Evolutionary conservation across 169 alveolate species (phyloP).

Genomic region (Plasmodium billcollinsi): DNA sequence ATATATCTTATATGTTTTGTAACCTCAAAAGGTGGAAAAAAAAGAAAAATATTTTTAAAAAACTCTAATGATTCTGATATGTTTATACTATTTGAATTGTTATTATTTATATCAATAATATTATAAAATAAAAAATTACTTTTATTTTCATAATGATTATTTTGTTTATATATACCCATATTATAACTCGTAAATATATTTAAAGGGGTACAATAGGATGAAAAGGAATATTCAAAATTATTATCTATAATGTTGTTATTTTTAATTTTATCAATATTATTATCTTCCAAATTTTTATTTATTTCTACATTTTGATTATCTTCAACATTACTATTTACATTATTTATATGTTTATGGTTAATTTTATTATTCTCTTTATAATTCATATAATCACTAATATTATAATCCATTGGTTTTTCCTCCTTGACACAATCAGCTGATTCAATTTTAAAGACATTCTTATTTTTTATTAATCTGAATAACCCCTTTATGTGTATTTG

Average conservation of each 20-base stretch:
- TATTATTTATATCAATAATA: conserved; percentile 55
- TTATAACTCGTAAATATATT: conserved; percentile 74
- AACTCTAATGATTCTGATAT: conserved; percentile 64
- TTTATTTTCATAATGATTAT: conserved; percentile 57
- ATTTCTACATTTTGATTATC: neutral
- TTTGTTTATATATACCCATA: conserved; percentile 75
- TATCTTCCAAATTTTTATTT: neutral
- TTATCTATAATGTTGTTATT: neutral
- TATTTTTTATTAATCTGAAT: conserved; percentile 58
- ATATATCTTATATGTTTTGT: conserved; percentile 76
- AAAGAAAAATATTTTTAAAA: conserved; percentile 66
- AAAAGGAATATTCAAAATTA: conserved; percentile 24
- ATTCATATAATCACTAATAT: too few relatives aligned
- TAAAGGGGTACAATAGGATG: conserved; percentile 70
- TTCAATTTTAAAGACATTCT: conserved; percentile 31
- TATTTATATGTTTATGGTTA: too few relatives aligned
- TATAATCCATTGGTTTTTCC: neutral
- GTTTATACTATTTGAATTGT: conserved; percentile 52
- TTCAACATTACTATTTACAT: neutral
- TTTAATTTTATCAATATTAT: neutral
- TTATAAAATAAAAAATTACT: conserved; percentile 60
- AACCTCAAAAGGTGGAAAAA: conserved; percentile 62
- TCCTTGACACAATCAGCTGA: neutral
- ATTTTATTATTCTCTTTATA: too few relatives aligned
- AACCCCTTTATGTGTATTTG: conserved; percentile 46